Evolutionary conservation across 2,329 filamentous ascomycete genomes (phyloP), one percentile per base, ranked within the genome.

Genomic region (Sarocladiaceae sp.): DNA sequence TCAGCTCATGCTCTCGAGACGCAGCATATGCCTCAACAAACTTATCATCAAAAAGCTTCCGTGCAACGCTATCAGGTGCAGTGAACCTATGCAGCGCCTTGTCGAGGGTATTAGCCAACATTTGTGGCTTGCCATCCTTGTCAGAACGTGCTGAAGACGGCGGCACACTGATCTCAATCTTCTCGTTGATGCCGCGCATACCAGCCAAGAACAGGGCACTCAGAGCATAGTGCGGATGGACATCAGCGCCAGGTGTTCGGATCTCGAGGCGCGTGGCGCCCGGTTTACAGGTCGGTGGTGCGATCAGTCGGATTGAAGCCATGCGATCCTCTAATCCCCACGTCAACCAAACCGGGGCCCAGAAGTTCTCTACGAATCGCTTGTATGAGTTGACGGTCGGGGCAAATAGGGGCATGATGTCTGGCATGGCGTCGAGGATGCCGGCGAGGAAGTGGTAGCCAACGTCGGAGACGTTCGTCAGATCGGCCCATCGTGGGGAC

Each of bases 301-400:
- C 76, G 54, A 90, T 89, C 15, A 90, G 66, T 17, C 86, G 77
- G 52, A 90, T 84, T 0, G 82, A 86, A 1, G 87, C 86, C 1
- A 85, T 83, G 40, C 87, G 82, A 61, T 90, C 86, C 64, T 90
- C 87, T 4, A 89, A 69, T 2, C 87, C 87, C 87, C 86, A 90
- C 2, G 82, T 87, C 0, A 90, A 85, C 0, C 85, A 88, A 15
- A 90, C 86, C 0, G 87, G 87, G 0, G 87, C 87, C 87, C 87
- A 90, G 71, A 88, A 90, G 64, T 90, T 90, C 69, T 90, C 87
- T 1, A 90, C 86, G 0, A 90, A 74, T 3, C 87, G 78, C 65
- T 90, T 90, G 71, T 90, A 90, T 49, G 83, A 87, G 69, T 90
- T 90, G 54, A 90, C 75, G 1, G 84, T 90, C 0, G 87, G 87